Base-by-base conservation (phyloP, 2,329 filamentous ascomycete genomes). In the Botrytis fragariae region DNA sequence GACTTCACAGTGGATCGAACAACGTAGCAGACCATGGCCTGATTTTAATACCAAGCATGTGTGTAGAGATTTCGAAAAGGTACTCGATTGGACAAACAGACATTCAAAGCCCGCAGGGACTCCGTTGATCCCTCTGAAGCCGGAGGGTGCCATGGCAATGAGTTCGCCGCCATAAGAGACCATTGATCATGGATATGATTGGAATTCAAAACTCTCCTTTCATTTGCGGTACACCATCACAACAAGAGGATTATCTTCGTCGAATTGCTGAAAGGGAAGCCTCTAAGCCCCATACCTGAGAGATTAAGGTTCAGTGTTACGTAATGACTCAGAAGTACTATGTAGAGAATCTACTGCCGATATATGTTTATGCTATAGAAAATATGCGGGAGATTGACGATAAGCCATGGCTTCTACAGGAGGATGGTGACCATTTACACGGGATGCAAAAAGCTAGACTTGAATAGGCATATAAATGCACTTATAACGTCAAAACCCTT, bases 261-360 rank as follows among this genome's bases (percentile, higher is more conserved):
- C 37, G 63, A 71, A 29, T 74, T 37, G 9, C 20, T 45, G 65
- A 75, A 51, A 74, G 44, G 71, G 73, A 75, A 51, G 75, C 71
- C 51, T 22, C n/a, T 4, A 74, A 73, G 68, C 32, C 73, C 63
- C 48, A 74, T 54, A 22, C 39, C 39, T 18, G 48, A 14, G 70
- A 73, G 20, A 51, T 74, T 14, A 74, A 75, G 48, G 59, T 74
- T 29, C 20, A 69, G 44, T 59, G 72, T 6, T 74, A 74, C 51
- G 20, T 60, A 32, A 76, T 76, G 44, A 74, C 71, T 10, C 61
- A 74, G 59, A 76, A 75, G 69, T 74, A 75, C 42, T 74, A 75
- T 69, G 60, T 74, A 29, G 37, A 75, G 48, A 35, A 42, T 20
- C 72, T 75, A 20, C 35, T 74, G 32, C 72, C 64, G 69, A 44